Evolutionary conservation across 2,329 filamentous ascomycete species (phyloP).

Genomic region (Myriosclerotinia scirpicola): DNA sequence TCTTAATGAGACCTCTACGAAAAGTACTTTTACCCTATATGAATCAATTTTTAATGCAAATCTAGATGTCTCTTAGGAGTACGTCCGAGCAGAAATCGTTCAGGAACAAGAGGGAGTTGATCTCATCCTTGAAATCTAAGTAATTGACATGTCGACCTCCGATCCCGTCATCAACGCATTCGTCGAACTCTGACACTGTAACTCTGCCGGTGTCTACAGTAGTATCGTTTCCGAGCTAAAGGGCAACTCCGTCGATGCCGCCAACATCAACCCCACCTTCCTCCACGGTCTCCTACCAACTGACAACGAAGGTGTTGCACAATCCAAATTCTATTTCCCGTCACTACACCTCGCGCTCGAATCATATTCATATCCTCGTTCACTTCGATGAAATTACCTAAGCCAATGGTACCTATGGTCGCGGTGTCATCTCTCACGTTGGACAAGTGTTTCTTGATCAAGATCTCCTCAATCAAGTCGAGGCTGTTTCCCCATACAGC

Average conservation of each 20-base stretch:
- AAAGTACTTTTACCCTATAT: not conserved
- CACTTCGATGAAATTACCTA: constrained; percentile 45
- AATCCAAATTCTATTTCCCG: constrained; percentile 32
- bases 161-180: constrained; percentile 43
- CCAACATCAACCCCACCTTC: constrained; percentile 45
- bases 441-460: constrained; percentile 67
- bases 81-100: constrained; percentile 36
- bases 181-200: constrained; percentile 46
- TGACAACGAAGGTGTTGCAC: constrained; percentile 45
- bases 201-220: constrained; percentile 45
- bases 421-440: constrained; percentile 55
- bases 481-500: constrained; percentile 49
- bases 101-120: constrained; percentile 43
- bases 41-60: not conserved
- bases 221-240: constrained; percentile 45
- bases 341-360: constrained; percentile 6
- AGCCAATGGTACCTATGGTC: constrained; percentile 26
- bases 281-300: constrained; percentile 46
- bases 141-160: constrained; percentile 45
- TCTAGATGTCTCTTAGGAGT: constrained; percentile 43
- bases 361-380: constrained; percentile 34
- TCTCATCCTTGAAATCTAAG: constrained; percentile 45
- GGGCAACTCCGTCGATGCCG: constrained; percentile 43
- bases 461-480: constrained; percentile 53
- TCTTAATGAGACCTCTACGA: not conserved